Evolutionary conservation across 192 early-diverging fungal genomes (phyloP).

Genomic region (Umbelopsis ramanniana): DNA sequence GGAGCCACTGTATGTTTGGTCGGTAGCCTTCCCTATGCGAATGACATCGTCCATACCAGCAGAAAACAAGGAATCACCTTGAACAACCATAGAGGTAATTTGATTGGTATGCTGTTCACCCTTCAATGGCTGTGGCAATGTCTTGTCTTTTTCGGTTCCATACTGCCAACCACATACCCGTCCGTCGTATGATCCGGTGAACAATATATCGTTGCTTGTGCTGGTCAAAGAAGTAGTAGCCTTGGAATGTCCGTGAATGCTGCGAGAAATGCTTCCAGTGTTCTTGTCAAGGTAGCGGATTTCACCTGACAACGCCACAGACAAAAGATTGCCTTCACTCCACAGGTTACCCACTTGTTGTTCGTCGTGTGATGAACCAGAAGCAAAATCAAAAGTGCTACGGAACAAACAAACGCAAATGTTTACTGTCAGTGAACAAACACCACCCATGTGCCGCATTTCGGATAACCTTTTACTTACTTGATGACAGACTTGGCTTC

Average conservation of each 20-base stretch:
- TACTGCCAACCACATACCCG: slow-evolving; percentile 80
- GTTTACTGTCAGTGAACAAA: background rate
- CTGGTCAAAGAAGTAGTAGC: slow-evolving; percentile 80
- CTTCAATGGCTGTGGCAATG: slow-evolving; percentile 45
- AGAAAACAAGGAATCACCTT: slow-evolving; percentile 55
- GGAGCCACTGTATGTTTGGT: slow-evolving; percentile 45
- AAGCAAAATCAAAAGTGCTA: slow-evolving; percentile 59
- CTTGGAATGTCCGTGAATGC: slow-evolving; percentile 77
- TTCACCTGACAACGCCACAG: slow-evolving; percentile 83
- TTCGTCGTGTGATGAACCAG: slow-evolving; percentile 54
- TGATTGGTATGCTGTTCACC: slow-evolving; percentile 81
- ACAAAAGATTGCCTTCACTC: slow-evolving; percentile 75
- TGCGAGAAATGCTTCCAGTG: slow-evolving; percentile 52
- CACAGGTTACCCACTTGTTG: slow-evolving; percentile 96
- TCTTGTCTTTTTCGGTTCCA: slow-evolving; percentile 38
- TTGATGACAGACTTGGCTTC: slow-evolving; percentile 66
- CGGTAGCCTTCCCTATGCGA: slow-evolving; percentile 35
- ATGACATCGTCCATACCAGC: slow-evolving; percentile 81
- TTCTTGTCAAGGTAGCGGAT: slow-evolving; percentile 82
- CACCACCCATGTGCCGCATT: background rate
- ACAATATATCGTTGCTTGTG: slow-evolving; percentile 58
- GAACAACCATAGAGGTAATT: slow-evolving; percentile 60
- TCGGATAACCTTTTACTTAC: slow-evolving; percentile 35
- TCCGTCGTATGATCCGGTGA: slow-evolving; percentile 93
- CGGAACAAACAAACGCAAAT: background rate